phyloP scores from a whole-genome alignment of 2,329 filamentous ascomycete genomes.

The Claviceps humidiphila region DNA sequence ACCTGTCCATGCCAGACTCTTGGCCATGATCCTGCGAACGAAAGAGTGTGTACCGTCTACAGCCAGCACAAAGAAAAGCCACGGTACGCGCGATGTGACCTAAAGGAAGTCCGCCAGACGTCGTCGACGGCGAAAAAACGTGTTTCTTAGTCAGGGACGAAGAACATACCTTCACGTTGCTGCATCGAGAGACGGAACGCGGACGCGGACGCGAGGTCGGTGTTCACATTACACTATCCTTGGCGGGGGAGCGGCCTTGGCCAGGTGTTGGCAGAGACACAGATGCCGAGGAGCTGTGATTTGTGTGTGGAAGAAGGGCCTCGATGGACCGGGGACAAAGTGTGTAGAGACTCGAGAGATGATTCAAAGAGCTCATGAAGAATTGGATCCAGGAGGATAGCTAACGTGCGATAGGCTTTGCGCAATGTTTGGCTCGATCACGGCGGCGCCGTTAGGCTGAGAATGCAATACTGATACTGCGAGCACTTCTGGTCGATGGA shows the following conservation, averaged over 20 bases:
- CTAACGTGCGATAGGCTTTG: neutral
- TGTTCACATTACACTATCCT: neutral
- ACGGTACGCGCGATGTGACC: no score
- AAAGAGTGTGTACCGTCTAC: no score
- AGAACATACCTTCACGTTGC: conserved; percentile 6
- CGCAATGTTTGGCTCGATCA: neutral
- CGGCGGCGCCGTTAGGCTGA: neutral
- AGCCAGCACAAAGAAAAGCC: no score
- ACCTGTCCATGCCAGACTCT: no score
- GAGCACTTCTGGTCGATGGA: neutral
- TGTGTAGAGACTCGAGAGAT: neutral
- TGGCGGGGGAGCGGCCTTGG: neutral
- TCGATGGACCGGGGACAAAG: neutral
- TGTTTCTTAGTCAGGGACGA: conserved; percentile 2
- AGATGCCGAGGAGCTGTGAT: neutral
- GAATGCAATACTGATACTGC: neutral
- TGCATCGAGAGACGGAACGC: neutral
- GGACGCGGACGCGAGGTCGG: neutral
- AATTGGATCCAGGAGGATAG: neutral
- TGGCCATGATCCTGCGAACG: no score
- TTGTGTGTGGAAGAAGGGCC: neutral
- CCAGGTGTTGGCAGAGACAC: neutral
- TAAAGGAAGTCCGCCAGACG: neutral
- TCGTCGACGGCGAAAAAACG: neutral
- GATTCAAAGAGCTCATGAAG: no score